Evolutionary conservation across 352 stramenopile species (phyloP), one percentile per base, ranked within the genome.

Genomic region (Pythium pyrilobum): DNA sequence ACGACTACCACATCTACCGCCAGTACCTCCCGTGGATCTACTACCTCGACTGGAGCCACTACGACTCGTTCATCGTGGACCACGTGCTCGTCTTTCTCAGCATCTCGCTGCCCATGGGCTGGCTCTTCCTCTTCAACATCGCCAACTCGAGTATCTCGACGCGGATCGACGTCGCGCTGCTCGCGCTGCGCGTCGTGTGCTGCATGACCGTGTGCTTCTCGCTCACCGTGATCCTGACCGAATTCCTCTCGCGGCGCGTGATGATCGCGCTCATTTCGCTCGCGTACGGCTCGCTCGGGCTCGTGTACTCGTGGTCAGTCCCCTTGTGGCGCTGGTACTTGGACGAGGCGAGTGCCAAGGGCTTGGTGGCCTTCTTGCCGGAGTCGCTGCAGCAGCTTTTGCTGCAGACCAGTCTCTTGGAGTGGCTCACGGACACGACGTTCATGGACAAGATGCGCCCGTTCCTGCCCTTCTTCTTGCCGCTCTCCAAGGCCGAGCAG

Each of bases 231-330:
- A 73, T 92, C 25, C 56, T 94, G 6, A 76, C 77, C 34, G 83
- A 94, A 56, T 89, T 87, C 49, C 70, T 92, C 33, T 88, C 79
- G 15, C 69, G 77, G 5, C 69, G 81, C 37, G 70, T 86, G n/a
- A 86, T 83, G 66, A 53, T 94, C 47, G 80, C 83, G 3, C 47
- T 89, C 10, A 68, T 87, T 32, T 64, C 78, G 16, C 56, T 90
- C n/a, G 62, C 59, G 3, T 92, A 94, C 54, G 81, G 75, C 5
- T 74, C 59, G 9, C 47, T 80, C 16, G 81, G 79, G 2, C 56
- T 94, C 12, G 32, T 85, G 20, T 94, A 94, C 62, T 79, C 83
- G 45, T 94, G 81, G 81, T 87, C 69, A 56, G 75, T 90, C 21
- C 77, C 76, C 5, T 44, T 84, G 10, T 94, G 79, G 77, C 76